Conservation (phyloP, 306 rosid genomes). For the Begonia masoniana region DNA sequence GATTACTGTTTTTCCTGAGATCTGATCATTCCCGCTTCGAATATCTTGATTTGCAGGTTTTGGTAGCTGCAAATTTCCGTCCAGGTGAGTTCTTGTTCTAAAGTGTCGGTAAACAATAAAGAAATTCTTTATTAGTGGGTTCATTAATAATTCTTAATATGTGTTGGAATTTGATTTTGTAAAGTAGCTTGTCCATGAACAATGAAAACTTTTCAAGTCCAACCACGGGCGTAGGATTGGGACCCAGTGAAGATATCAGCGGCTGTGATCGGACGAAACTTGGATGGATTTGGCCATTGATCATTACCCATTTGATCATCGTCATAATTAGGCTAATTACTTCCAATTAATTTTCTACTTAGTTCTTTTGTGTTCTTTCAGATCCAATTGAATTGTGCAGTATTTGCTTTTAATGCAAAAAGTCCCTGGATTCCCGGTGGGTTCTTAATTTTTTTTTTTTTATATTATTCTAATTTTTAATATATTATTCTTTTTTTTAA, state of each 20-base stretch:
- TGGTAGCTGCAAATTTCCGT: slow-evolving; percentile 60
- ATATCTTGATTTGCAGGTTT: slow-evolving; percentile 38
- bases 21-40: too few species aligned
- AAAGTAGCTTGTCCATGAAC: slow-evolving; percentile 39
- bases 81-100: slow-evolving; percentile 39
- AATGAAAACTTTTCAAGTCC: slow-evolving; percentile 43
- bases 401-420: too few species aligned
- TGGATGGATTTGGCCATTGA: slow-evolving; percentile 38
- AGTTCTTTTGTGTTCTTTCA: background rate
- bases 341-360: too few species aligned
- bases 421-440: too few species aligned
- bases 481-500: too few species aligned
- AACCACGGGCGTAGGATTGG: slow-evolving; percentile 31
- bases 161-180: slow-evolving; percentile 3
- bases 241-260: slow-evolving; percentile 39
- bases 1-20: background rate
- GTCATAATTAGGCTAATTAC: slow-evolving; percentile 5
- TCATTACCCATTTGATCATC: slow-evolving; percentile 20
- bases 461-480: too few species aligned
- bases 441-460: too few species aligned
- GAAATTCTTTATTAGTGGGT: background rate
- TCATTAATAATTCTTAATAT: background rate
- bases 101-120: too few species aligned
- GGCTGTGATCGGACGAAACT: slow-evolving; percentile 19
- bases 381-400: too few species aligned